These are phyloP conservation scores for Quercus gilva DNA, from an alignment of 306 rosid species.

Conservation along the genomic window DNA sequence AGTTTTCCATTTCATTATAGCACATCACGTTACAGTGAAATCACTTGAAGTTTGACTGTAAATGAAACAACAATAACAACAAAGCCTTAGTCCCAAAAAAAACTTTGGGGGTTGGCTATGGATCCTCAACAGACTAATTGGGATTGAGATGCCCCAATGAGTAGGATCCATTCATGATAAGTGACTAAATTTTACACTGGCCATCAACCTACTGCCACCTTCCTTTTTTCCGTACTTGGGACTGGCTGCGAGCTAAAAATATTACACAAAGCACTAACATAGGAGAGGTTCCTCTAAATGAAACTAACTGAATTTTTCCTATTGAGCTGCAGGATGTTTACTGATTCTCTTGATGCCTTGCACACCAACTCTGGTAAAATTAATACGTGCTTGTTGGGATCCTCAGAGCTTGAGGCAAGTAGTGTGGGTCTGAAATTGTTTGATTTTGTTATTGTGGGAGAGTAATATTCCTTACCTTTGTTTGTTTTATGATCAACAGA, in stretches of 20 bases:
- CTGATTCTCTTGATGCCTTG: slow-evolving; percentile 78
- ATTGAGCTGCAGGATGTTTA: slow-evolving; percentile 75
- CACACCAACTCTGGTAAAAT: slow-evolving; percentile 45
- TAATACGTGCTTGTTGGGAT: slow-evolving; percentile 57
- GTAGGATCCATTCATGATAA: too few relatives aligned
- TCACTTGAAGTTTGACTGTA: slow-evolving; percentile 1
- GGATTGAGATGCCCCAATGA: too few relatives aligned
- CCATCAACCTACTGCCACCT: too few relatives aligned
- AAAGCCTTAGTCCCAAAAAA: too few relatives aligned
- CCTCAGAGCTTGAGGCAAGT: slow-evolving; percentile 80
- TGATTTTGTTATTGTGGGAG: slow-evolving; percentile 12
- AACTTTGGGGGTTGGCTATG: too few relatives aligned
- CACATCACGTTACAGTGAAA: neutral
- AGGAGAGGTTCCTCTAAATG: neutral
- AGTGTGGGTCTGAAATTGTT: neutral
- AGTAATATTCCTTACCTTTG: slow-evolving; percentile 22
- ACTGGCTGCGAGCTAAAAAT: too few relatives aligned
- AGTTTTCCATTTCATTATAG: slow-evolving; percentile 8
- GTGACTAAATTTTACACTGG: too few relatives aligned
- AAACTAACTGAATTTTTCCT: slow-evolving; percentile 26
- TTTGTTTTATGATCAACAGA: slow-evolving; percentile 37
- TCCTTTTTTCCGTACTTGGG: too few relatives aligned
- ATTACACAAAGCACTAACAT: too few relatives aligned
- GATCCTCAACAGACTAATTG: too few relatives aligned
- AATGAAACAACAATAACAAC: too few relatives aligned